Evolutionary conservation across 345 rosid species (phyloP).

Genomic region (Eucalyptus erythrocorys): DNA sequence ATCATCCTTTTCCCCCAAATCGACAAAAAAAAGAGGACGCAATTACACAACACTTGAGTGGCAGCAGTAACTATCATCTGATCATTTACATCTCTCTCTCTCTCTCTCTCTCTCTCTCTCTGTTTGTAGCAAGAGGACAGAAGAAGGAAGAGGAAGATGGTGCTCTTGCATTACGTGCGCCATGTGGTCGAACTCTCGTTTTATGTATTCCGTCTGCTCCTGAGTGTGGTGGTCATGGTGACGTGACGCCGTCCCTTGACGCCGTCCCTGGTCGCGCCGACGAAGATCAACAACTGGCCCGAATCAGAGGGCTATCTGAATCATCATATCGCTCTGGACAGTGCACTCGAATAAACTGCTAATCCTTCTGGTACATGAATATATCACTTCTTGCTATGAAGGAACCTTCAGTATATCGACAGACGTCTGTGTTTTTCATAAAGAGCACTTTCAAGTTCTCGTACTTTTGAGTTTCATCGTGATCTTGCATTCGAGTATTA

Average conservation of each 20-base stretch:
- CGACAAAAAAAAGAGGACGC: neutral
- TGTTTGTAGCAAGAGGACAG: neutral
- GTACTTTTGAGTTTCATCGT: neutral
- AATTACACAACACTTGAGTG: neutral
- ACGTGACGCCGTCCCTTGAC: neutral
- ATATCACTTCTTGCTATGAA: neutral
- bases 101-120: neutral
- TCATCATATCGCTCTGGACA: neutral
- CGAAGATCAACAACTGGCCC: neutral
- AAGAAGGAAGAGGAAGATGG: neutral
- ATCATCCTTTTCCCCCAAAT: neutral
- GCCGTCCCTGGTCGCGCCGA: neutral
- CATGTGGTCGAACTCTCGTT: neutral
- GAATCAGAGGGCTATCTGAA: neutral
- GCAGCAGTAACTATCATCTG: neutral
- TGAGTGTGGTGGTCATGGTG: neutral
- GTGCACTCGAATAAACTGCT: neutral
- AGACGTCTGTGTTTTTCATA: neutral
- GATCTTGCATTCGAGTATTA: neutral
- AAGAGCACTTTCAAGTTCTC: neutral
- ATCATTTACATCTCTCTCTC: neutral
- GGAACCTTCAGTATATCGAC: neutral
- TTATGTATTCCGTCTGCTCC: neutral
- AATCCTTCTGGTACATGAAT: neutral
- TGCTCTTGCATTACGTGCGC: neutral